phyloP scores from a whole-genome alignment of 768 basidiomycete genomes.

The Mycena vitilis region DNA sequence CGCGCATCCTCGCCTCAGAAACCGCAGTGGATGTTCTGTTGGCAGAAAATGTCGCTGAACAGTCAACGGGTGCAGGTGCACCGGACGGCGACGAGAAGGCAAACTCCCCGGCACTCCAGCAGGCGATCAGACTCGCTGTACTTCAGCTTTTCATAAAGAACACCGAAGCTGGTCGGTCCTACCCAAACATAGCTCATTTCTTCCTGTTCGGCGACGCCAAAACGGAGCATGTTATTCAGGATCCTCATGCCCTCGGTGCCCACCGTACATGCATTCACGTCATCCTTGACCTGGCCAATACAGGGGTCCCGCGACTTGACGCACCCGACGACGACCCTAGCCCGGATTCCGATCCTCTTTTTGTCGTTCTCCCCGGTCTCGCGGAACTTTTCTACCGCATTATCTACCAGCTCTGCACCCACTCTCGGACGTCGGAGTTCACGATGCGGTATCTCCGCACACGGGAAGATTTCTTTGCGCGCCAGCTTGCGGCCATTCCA shows the following conservation, averaged over 20 bases:
- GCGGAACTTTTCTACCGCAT: constrained; percentile 90
- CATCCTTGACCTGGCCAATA: constrained; percentile 80
- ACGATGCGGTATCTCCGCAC: constrained; percentile 89
- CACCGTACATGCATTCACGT: constrained; percentile 82
- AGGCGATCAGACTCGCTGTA: constrained; percentile 80
- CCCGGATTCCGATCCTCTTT: constrained; percentile 63
- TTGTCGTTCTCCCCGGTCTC: constrained; percentile 74
- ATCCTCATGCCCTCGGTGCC: constrained; percentile 80
- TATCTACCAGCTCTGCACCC: constrained; percentile 88
- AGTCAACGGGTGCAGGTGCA: constrained; percentile 80
- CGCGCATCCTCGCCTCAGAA: constrained; percentile 71
- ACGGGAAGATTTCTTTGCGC: constrained; percentile 88
- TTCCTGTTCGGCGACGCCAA: constrained; percentile 78
- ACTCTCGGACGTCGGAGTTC: constrained; percentile 83
- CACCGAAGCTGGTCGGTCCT: constrained; percentile 68
- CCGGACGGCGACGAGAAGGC: constrained; percentile 58
- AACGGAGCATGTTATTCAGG: constrained; percentile 76
- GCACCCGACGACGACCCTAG: constrained; percentile 51
- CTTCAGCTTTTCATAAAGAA: constrained; percentile 86
- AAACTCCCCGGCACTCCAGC: constrained; percentile 60
- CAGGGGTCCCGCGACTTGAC: constrained; percentile 73
- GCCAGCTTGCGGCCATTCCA: constrained; percentile 85
- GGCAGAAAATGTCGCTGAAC: constrained; percentile 70
- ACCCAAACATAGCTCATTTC: constrained; percentile 90
- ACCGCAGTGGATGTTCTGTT: constrained; percentile 68